These are phyloP conservation scores for Proliferodiscus dingleyae DNA, from an alignment of 2,329 filamentous ascomycete genomes.

Conservation along the genomic window DNA sequence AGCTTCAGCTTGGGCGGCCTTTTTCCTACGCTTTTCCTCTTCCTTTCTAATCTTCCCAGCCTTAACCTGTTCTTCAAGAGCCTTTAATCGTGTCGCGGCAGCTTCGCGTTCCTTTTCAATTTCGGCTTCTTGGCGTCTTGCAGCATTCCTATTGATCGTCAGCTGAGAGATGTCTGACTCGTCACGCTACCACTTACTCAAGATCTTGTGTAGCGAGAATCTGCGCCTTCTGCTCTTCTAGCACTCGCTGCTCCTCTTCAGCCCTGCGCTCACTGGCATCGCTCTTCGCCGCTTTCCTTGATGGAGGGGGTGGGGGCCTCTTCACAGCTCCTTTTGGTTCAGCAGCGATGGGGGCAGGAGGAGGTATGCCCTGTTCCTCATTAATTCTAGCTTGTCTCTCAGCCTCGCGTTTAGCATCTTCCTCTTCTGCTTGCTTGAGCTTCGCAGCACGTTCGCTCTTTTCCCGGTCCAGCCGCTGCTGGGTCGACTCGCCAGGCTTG, in stretches of 20 bases:
- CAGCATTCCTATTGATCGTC: slow-evolving; percentile 57
- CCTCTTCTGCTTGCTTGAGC: slow-evolving; percentile 83
- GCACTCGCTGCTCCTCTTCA: slow-evolving; percentile 58
- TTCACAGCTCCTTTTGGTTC: slow-evolving; percentile 45
- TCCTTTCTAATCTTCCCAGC: slow-evolving; percentile 94
- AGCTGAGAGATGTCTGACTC: slow-evolving; percentile 2
- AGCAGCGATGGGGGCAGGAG: slow-evolving; percentile 16
- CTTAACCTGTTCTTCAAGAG: slow-evolving; percentile 88
- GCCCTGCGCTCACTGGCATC: slow-evolving; percentile 54
- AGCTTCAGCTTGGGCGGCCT: slow-evolving; percentile 78
- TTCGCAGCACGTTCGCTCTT: slow-evolving; percentile 82
- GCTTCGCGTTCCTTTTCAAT: slow-evolving; percentile 75
- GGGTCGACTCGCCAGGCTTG: slow-evolving; percentile 73
- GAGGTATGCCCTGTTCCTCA: slow-evolving; percentile 31
- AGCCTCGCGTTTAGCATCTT: slow-evolving; percentile 82
- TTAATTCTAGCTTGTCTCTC: slow-evolving; percentile 60
- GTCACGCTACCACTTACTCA: slow-evolving; percentile 63
- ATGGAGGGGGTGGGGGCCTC: slow-evolving; percentile 74
- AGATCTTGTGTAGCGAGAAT: slow-evolving; percentile 67
- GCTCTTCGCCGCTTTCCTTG: slow-evolving; percentile 62
- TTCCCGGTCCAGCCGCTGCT: slow-evolving; percentile 85
- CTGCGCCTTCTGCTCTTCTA: slow-evolving; percentile 71
- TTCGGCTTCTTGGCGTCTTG: slow-evolving; percentile 72
- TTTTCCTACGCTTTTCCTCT: slow-evolving; percentile 89
- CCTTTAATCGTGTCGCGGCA: slow-evolving; percentile 75